Percentiles rank a stretch among this genome's conserved stretches.
These are phyloP conservation scores for Hanseniaspora uvarum DNA, from an alignment of 1,139 yeast genomes.

Conservation along the genomic window DNA sequence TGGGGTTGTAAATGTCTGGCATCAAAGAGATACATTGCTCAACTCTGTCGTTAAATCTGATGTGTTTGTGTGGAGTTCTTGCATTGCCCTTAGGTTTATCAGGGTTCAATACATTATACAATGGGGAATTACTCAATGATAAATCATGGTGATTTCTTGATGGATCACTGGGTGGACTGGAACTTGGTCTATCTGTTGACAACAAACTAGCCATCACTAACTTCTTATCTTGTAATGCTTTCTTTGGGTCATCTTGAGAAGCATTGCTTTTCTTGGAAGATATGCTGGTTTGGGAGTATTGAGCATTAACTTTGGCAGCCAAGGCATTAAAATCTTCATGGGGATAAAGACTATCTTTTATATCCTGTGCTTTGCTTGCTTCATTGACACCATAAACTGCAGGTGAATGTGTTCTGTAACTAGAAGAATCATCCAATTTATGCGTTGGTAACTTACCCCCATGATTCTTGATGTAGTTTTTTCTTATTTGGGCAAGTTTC, in stretches of 20 bases:
- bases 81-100: background rate
- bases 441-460: slow-evolving; percentile 33
- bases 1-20: slow-evolving; percentile 21
- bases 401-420: slow-evolving; percentile 5
- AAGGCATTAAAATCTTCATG: slow-evolving; percentile 46
- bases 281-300: slow-evolving; percentile 31
- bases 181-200: slow-evolving; percentile 4
- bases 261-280: background rate
- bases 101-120: background rate
- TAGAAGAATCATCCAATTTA: slow-evolving; percentile 6
- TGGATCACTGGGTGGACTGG: background rate
- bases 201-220: slow-evolving; percentile 11
- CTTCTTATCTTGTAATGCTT: slow-evolving; percentile 22
- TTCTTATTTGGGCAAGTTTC: slow-evolving; percentile 31
- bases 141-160: background rate
- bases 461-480: slow-evolving; percentile 22
- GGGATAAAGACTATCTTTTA: slow-evolving; percentile 18
- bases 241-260: background rate
- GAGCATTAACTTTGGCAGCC: slow-evolving; percentile 51
- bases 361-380: background rate
- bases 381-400: background rate
- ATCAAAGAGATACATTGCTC: slow-evolving; percentile 53
- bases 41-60: slow-evolving; percentile 86
- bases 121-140: background rate
- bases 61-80: slow-evolving; percentile 39